Evolutionary conservation across 352 stramenopile species (phyloP).

Genomic region (Aphanomyces stellatus): DNA sequence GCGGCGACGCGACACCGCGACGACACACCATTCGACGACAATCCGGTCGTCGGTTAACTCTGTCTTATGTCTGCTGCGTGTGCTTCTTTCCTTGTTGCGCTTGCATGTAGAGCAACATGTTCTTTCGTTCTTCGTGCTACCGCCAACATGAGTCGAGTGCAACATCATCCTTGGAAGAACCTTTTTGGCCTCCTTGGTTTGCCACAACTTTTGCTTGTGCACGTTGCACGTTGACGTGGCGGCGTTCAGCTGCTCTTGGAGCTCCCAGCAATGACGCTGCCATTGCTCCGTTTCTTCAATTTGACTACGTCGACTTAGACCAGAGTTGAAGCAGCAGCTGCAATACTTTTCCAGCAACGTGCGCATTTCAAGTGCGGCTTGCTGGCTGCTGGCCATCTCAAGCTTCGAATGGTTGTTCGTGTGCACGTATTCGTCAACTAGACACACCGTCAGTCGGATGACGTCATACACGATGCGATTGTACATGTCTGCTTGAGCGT

Average conservation of each 20-base stretch:
- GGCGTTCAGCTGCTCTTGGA: conserved; percentile 55
- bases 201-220: conserved; percentile 64
- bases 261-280: conserved; percentile 68
- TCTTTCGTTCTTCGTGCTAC: conserved; percentile 38
- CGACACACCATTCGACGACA: neutral
- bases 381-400: conserved; percentile 11
- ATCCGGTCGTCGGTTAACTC: neutral
- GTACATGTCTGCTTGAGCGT: neutral
- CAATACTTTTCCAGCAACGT: conserved; percentile 4
- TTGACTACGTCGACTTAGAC: conserved; percentile 44
- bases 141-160: neutral
- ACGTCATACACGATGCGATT: neutral
- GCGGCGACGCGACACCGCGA: neutral
- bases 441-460: neutral
- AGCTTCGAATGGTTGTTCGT: conserved; percentile 12
- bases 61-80: conserved; percentile 6
- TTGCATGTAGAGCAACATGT: conserved; percentile 68
- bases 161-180: no score
- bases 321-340: neutral
- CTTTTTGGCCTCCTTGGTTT: conserved; percentile 53
- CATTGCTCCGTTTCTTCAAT: conserved; percentile 65
- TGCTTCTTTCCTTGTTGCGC: conserved; percentile 56
- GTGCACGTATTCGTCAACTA: conserved; percentile 15
- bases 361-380: conserved; percentile 16
- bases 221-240: conserved; percentile 38